Percentiles rank a stretch among this genome's conserved stretches.
phyloP scores from a whole-genome alignment of 2,329 filamentous ascomycete species.

The Alternaria sp. region DNA sequence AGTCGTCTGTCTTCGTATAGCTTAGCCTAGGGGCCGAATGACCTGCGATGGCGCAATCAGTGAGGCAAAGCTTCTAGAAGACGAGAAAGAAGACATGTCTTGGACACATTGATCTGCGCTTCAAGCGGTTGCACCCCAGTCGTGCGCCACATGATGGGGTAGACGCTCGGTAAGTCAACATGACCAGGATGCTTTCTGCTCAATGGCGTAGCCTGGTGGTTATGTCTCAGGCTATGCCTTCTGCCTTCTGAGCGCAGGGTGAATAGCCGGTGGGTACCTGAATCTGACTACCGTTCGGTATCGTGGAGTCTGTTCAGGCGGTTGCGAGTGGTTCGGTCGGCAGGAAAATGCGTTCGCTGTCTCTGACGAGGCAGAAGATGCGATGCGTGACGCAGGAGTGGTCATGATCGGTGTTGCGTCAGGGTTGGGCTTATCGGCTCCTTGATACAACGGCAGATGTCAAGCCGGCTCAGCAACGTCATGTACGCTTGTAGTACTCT shows the following conservation, averaged over 20 bases:
- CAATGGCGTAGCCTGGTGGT: not conserved
- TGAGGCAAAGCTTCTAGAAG: conserved; percentile 7
- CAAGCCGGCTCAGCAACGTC: not conserved
- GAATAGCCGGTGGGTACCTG: conserved; percentile 25
- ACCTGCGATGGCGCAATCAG: not conserved
- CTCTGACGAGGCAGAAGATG: not conserved
- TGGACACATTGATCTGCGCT: conserved; percentile 9
- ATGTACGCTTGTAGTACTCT: not conserved
- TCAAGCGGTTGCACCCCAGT: conserved; percentile 22
- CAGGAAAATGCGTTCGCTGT: not conserved
- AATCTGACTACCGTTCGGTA: conserved; percentile 4
- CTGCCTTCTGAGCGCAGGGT: not conserved
- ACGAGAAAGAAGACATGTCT: not conserved
- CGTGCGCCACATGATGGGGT: conserved; percentile 17
- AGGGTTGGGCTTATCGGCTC: not conserved
- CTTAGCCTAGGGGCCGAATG: not conserved
- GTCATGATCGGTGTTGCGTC: not conserved
- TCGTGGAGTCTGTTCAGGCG: not conserved
- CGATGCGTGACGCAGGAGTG: not conserved
- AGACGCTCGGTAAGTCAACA: not conserved
- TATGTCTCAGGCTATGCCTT: not conserved
- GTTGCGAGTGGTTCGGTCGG: conserved; percentile 6
- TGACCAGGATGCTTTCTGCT: not conserved
- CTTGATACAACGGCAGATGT: not conserved
- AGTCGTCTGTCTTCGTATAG: not conserved